Evolutionary conservation across 371 early-diverging fungal species (phyloP).

Genomic region (Synchytrium microbalum): DNA sequence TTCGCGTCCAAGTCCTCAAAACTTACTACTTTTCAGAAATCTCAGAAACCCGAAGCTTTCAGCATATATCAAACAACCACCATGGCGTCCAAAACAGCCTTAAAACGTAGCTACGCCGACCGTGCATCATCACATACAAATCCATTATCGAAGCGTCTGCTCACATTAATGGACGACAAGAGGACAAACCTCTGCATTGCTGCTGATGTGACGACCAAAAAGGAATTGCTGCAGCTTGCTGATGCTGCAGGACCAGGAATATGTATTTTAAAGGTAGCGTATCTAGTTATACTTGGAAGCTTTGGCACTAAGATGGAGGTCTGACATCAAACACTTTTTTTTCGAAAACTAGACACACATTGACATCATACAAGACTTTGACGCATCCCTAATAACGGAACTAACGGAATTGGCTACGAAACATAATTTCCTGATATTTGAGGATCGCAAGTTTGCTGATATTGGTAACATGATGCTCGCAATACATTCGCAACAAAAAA

Average conservation of each 20-base stretch:
- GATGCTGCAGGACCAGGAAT: slow-evolving; percentile 86
- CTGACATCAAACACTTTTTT: slow-evolving; percentile 1
- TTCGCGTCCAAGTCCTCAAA: too few relatives aligned
- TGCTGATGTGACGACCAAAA: slow-evolving; percentile 81
- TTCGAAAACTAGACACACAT: slow-evolving; percentile 70
- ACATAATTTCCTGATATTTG: slow-evolving; percentile 92
- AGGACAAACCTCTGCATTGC: slow-evolving; percentile 84
- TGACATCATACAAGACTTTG: slow-evolving; percentile 90
- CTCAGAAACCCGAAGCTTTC: too few relatives aligned
- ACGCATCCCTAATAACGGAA: slow-evolving; percentile 62
- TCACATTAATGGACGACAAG: slow-evolving; percentile 83
- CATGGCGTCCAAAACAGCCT: too few relatives aligned
- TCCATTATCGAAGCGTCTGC: slow-evolving; percentile 61
- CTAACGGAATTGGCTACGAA: slow-evolving; percentile 65
- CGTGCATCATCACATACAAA: slow-evolving; percentile 51
- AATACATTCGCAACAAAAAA: background rate
- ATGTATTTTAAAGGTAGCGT: slow-evolving; percentile 78
- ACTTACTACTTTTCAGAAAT: too few relatives aligned
- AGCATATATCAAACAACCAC: too few relatives aligned
- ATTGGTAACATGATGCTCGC: slow-evolving; percentile 23
- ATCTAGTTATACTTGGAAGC: background rate
- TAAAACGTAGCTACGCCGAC: slow-evolving; percentile 37
- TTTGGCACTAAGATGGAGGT: too few relatives aligned
- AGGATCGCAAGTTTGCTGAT: slow-evolving; percentile 97
- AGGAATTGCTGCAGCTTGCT: slow-evolving; percentile 76